phyloP scores from a whole-genome alignment of 352 stramenopile species.

The Globisporangium abappressorium region DNA sequence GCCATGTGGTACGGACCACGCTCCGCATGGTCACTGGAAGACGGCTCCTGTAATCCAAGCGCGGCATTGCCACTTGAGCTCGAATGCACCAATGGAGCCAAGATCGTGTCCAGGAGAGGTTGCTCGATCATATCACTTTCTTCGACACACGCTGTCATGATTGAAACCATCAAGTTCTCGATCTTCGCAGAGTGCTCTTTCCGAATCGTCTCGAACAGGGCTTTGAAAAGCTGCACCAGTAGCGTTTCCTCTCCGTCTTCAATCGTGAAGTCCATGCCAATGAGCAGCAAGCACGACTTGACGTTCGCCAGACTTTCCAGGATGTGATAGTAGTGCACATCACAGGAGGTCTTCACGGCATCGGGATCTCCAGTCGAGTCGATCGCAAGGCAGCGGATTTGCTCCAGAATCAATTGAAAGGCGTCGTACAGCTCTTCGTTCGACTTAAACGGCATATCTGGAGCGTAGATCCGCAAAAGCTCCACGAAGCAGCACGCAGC shows the following conservation, averaged over 20 bases:
- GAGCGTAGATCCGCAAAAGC: conserved; percentile 57
- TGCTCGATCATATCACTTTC: conserved; percentile 62
- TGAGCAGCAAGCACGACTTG: conserved; percentile 56
- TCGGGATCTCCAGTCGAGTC: conserved; percentile 2
- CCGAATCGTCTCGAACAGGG: conserved; percentile 64
- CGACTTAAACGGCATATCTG: conserved; percentile 64
- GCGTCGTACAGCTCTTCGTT: conserved; percentile 66
- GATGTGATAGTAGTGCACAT: conserved; percentile 48
- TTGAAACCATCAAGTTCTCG: conserved; percentile 71
- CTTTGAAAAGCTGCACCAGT: conserved; percentile 70
- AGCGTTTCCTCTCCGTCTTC: conserved; percentile 42
- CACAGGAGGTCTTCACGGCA: conserved; percentile 25
- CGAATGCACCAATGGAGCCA: conserved; percentile 46
- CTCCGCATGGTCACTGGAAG: conserved; percentile 10
- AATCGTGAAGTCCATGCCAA: conserved; percentile 46
- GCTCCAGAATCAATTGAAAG: conserved; percentile 67
- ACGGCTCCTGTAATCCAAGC: background rate
- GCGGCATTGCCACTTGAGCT: conserved; percentile 9
- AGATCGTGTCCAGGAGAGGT: conserved; percentile 62
- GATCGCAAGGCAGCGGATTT: conserved; percentile 40
- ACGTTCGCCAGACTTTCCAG: conserved; percentile 63
- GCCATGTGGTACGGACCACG: conserved; percentile 55
- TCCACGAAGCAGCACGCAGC: conserved; percentile 75
- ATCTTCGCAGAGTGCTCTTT: conserved; percentile 63
- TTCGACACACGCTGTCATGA: conserved; percentile 75